Evolutionary conservation across 306 rosid species (phyloP), one percentile per base, ranked within the genome.

Genomic region (Aeschynomene evenia): DNA sequence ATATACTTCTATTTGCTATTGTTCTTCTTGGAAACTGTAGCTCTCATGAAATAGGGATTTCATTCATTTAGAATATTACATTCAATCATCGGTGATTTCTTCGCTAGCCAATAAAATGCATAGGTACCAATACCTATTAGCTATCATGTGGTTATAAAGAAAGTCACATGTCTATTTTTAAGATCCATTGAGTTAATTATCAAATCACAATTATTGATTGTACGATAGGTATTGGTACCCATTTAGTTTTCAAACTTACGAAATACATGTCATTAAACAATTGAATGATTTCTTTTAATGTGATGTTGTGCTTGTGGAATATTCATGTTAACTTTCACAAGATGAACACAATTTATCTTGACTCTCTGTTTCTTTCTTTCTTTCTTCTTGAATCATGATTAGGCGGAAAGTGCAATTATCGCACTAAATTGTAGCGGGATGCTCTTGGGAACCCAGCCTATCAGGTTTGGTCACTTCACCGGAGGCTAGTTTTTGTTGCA

Each of bases 371-470:
- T 72, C 16, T 78, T 58, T 71, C 66, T 68, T 16, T n/a, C n/a
- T n/a, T n/a, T n/a, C n/a, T n/a, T n/a, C n/a, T n/a, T n/a, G n/a
- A n/a, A 39, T 63, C n/a, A n/a, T 80, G 89, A 68, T 66, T 84
- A 95, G 99, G 96, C 99, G 14, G 95, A 95, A 75, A 91, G 95
- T 61, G 99, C 99, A 16, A 89, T 91, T 26, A n/a, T 75, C 53
- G 99, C 99, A 11, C 91, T 91, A 29, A 95, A 78, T 68, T 91
- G 96, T 50, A 95, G 99, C 15, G 99, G 99, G 60, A 81, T 95
- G 97, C 83, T 79, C 52, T 49, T 95, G 83, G 99, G 97, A 82
- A 57, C 86, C 54, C 99, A 91, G 58, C 97, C 96, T 54, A 75
- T 94, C 79, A 87, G 99, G 99, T 91, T 58, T 40, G 76, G 21